These are phyloP conservation scores for Lasiodiplodia citricola DNA, from an alignment of 2,329 filamentous ascomycete species.

Conservation along the genomic window DNA sequence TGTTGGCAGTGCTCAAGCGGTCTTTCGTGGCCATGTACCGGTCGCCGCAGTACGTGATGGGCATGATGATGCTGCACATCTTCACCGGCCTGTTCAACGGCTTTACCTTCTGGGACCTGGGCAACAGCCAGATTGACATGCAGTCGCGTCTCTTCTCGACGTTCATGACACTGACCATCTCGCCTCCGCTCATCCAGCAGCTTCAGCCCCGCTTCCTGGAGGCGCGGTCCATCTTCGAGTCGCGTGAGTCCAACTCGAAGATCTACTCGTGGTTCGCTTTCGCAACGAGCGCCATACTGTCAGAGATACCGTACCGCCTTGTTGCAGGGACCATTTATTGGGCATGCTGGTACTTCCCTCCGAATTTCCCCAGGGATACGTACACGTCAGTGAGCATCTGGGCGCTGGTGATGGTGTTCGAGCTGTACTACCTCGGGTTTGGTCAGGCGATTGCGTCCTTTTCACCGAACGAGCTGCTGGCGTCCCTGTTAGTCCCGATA, in stretches of 20 bases:
- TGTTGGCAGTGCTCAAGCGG: conserved; percentile 48
- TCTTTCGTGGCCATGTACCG: conserved; percentile 68
- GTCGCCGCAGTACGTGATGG: conserved; percentile 70
- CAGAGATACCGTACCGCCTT: conserved; percentile 73
- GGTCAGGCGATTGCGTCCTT: conserved; percentile 72
- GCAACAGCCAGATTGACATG: conserved; percentile 48
- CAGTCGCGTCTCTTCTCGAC: conserved; percentile 72
- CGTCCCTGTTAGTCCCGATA: conserved; percentile 68
- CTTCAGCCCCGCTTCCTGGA: conserved; percentile 74
- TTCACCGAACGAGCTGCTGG: conserved; percentile 69
- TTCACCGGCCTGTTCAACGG: conserved; percentile 55
- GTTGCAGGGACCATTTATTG: conserved; percentile 69
- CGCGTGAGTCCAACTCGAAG: conserved; percentile 75
- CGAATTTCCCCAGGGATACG: conserved; percentile 59
- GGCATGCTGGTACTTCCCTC: conserved; percentile 57
- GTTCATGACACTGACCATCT: conserved; percentile 78
- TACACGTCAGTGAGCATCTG: conserved; percentile 68
- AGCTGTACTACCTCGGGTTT: conserved; percentile 68
- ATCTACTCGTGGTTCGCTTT: conserved; percentile 80
- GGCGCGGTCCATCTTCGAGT: conserved; percentile 70
- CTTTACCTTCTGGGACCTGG: conserved; percentile 56
- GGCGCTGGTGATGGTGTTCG: conserved; percentile 69
- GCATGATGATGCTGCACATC: conserved; percentile 65
- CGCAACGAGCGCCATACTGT: conserved; percentile 67
- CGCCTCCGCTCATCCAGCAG: conserved; percentile 76